Percentiles rank a stretch among this genome's conserved stretches.
Evolutionary conservation across 345 rosid species (phyloP).

Genomic region (Salix arbutifolia): DNA sequence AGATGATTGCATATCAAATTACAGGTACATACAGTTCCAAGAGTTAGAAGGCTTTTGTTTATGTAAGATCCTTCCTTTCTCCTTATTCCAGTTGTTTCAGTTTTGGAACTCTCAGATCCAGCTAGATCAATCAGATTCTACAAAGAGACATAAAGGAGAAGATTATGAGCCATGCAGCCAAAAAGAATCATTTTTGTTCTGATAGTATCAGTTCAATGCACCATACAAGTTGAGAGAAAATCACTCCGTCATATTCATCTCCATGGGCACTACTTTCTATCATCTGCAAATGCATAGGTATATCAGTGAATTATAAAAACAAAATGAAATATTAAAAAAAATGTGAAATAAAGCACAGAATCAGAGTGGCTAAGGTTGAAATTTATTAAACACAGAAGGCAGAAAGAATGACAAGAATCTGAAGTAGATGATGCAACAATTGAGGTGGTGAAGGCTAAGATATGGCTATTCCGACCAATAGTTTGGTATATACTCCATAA

Average conservation of each 20-base stretch:
- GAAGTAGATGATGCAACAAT: neutral
- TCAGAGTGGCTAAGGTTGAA: neutral
- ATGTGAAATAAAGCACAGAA: neutral
- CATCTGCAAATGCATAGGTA: conserved; percentile 61
- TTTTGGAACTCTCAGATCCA: conserved; percentile 99
- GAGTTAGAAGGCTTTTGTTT: conserved; percentile 98
- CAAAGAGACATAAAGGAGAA: conserved; percentile 15
- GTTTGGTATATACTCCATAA: neutral
- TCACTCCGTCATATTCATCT: conserved; percentile 96
- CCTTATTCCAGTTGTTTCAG: conserved; percentile 95
- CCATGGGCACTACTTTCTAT: conserved; percentile 92
- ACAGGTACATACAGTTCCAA: conserved; percentile 78
- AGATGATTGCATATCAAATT: neutral
- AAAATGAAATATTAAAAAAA: conserved; percentile 6
- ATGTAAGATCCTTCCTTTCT: conserved; percentile 99
- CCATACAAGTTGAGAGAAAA: conserved; percentile 96
- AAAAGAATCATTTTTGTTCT: conserved; percentile 4
- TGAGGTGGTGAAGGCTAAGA: neutral
- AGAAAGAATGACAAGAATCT: neutral
- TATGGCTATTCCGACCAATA: neutral
- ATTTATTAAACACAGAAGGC: neutral
- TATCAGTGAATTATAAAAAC: conserved; percentile 5
- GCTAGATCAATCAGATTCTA: conserved; percentile 99
- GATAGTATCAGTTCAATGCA: conserved; percentile 16
- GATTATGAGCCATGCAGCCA: conserved; percentile 4